A percentile compares a stretch with the other conserved stretches of the same genome.
These are phyloP conservation scores for Emericellopsis atlantica DNA, from an alignment of 2,329 filamentous ascomycete genomes.

Conservation along the genomic window DNA sequence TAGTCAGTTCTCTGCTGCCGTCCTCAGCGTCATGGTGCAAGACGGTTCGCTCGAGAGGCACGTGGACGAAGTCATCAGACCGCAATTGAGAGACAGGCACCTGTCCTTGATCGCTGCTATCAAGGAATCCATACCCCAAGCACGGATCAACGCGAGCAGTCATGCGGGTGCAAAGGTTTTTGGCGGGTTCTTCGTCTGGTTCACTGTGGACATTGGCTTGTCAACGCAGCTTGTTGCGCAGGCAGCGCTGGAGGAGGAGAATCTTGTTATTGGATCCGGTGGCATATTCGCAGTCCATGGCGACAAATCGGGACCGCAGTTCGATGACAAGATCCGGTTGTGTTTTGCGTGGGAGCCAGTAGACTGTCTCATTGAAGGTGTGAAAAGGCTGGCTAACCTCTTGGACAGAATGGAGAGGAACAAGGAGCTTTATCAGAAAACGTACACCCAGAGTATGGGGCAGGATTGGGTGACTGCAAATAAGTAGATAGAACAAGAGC, in stretches of 20 bases:
- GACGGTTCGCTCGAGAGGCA: slow-evolving; percentile 29
- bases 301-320: slow-evolving; percentile 38
- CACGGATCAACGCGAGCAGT: slow-evolving; percentile 24
- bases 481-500: slow-evolving; percentile 8
- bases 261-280: slow-evolving; percentile 56
- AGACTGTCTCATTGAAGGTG: slow-evolving; percentile 51
- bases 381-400: slow-evolving; percentile 46
- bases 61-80: slow-evolving; percentile 27
- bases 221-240: slow-evolving; percentile 43
- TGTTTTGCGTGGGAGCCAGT: slow-evolving; percentile 66
- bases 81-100: slow-evolving; percentile 32
- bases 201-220: slow-evolving; percentile 41
- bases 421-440: slow-evolving; percentile 11
- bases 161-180: slow-evolving; percentile 35
- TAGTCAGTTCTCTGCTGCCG: slow-evolving; percentile 37
- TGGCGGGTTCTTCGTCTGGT: slow-evolving; percentile 82
- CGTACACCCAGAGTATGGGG: slow-evolving; percentile 3
- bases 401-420: slow-evolving; percentile 17
- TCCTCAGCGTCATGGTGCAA: slow-evolving; percentile 34
- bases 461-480: slow-evolving; percentile 9
- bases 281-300: slow-evolving; percentile 55
- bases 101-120: slow-evolving; percentile 45
- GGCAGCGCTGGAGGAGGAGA: slow-evolving; percentile 47
- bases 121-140: slow-evolving; percentile 46
- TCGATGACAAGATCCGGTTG: slow-evolving; percentile 48